Conservation (phyloP, 2,329 filamentous ascomycete species). For the Chlorencoelia australis region DNA sequence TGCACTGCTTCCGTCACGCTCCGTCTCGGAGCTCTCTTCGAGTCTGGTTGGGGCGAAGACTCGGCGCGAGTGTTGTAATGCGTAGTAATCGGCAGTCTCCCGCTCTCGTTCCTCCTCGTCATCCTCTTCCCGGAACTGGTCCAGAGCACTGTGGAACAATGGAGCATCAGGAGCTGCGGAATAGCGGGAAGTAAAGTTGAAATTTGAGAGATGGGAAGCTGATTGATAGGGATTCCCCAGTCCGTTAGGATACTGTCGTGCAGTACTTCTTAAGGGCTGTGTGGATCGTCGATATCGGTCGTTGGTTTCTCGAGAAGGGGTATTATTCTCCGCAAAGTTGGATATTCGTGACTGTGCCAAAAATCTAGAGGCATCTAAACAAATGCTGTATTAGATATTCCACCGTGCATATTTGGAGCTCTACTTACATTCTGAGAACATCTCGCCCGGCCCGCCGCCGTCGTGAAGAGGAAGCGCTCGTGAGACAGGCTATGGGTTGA, state of each 20-base stretch:
- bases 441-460: conserved; percentile 13
- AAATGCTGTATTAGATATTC: conserved; percentile 8
- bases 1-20: conserved; percentile 54
- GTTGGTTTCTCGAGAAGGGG: conserved; percentile 27
- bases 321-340: conserved; percentile 53
- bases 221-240: conserved; percentile 71
- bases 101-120: conserved; percentile 84
- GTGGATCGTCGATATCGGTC: conserved; percentile 22
- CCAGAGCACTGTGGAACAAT: conserved; percentile 85
- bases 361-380: conserved; percentile 85
- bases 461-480: too few species aligned
- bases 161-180: conserved; percentile 69
- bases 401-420: not conserved
- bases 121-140: conserved; percentile 86
- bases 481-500: too few species aligned
- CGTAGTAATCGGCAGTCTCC: conserved; percentile 90
- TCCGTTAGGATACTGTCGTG: conserved; percentile 21
- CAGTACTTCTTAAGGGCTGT: conserved; percentile 18
- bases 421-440: conserved; percentile 28
- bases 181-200: conserved; percentile 71
- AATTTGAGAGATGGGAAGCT: conserved; percentile 61
- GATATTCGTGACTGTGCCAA: conserved; percentile 87
- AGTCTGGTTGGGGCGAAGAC: conserved; percentile 78
- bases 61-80: conserved; percentile 77
- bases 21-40: conserved; percentile 76